These are phyloP conservation scores for Colletotrichum cuscutae DNA, from an alignment of 2,329 filamentous ascomycete genomes.

Conservation along the genomic window DNA sequence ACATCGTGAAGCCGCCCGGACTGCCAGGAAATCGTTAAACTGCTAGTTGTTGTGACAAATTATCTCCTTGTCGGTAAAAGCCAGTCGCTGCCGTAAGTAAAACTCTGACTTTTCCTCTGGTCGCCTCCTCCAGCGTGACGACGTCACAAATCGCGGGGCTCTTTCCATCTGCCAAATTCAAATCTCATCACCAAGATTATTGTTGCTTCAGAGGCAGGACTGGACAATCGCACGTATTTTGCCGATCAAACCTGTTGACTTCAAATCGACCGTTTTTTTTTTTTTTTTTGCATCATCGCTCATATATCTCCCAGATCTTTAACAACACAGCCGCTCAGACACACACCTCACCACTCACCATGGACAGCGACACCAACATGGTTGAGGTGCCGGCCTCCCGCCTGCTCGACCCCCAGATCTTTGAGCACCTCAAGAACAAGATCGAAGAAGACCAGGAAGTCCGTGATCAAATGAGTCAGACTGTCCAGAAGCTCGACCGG, in stretches of 20 bases:
- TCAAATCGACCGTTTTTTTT: neutral
- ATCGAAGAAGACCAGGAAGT: conserved; percentile 88
- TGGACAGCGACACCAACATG: conserved; percentile 38
- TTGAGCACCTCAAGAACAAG: conserved; percentile 86
- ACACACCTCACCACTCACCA: neutral
- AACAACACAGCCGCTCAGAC: neutral
- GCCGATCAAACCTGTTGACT: neutral
- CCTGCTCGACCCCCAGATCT: conserved; percentile 80
- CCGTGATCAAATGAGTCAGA: conserved; percentile 84
- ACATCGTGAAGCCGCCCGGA: neutral
- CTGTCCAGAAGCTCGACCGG: conserved; percentile 84
- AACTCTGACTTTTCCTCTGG: conserved; percentile 21
- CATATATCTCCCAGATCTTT: neutral
- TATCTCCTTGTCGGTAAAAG: neutral
- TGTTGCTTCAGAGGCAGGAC: neutral
- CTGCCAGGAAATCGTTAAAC: neutral
- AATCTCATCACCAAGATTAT: neutral
- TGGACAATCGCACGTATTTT: neutral
- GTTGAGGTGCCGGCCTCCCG: conserved; percentile 37
- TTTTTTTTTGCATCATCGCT: neutral
- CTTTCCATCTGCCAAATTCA: neutral
- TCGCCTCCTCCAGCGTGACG: neutral
- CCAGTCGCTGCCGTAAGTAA: conserved; percentile 8
- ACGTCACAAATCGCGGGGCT: conserved; percentile 9
- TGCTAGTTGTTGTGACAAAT: neutral